Evolutionary conservation across 192 early-diverging fungal genomes (phyloP).

Genomic region (Kickxella alabastrina): DNA sequence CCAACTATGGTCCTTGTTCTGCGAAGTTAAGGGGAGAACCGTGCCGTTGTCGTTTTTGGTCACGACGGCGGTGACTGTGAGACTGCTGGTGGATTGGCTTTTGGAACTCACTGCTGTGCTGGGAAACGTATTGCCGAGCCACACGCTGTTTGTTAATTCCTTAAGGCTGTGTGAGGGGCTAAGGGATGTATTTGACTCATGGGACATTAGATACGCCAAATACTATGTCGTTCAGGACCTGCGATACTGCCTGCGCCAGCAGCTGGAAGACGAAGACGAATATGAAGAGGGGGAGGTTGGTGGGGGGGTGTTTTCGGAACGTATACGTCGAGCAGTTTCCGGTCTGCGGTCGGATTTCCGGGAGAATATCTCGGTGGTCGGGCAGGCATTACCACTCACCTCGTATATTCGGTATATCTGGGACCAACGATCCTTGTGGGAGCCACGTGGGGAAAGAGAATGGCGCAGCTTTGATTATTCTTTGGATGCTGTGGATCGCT

Average conservation of each 20-base stretch:
- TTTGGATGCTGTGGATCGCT: slow-evolving; percentile 20
- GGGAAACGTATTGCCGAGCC: slow-evolving; percentile 2
- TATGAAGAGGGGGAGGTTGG: no score
- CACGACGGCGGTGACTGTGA: slow-evolving; percentile 15
- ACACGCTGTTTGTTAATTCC: slow-evolving; percentile 27
- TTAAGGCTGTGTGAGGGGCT: slow-evolving; percentile 4
- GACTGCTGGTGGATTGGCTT: slow-evolving; percentile 26
- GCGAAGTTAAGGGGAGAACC: slow-evolving; percentile 9
- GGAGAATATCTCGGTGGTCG: no score
- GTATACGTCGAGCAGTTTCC: not conserved
- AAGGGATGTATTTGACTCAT: slow-evolving; percentile 9
- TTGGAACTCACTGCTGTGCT: slow-evolving; percentile 8
- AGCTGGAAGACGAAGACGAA: no score
- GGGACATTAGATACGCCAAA: slow-evolving; percentile 22
- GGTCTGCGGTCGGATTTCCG: not conserved
- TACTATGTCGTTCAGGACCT: slow-evolving; percentile 41
- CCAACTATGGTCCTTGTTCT: slow-evolving; percentile 42
- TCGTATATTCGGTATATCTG: no score
- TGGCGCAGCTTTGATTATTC: slow-evolving; percentile 9
- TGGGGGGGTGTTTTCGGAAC: not conserved
- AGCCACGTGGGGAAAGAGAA: slow-evolving; percentile 4
- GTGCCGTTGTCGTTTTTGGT: slow-evolving; percentile 35
- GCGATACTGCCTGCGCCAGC: slow-evolving; percentile 1
- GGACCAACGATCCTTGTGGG: no score
- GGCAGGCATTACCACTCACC: no score